Evolutionary conservation across 1,284 basidiomycete genomes (phyloP).

Genomic region (Fereydounia khargensis): DNA sequence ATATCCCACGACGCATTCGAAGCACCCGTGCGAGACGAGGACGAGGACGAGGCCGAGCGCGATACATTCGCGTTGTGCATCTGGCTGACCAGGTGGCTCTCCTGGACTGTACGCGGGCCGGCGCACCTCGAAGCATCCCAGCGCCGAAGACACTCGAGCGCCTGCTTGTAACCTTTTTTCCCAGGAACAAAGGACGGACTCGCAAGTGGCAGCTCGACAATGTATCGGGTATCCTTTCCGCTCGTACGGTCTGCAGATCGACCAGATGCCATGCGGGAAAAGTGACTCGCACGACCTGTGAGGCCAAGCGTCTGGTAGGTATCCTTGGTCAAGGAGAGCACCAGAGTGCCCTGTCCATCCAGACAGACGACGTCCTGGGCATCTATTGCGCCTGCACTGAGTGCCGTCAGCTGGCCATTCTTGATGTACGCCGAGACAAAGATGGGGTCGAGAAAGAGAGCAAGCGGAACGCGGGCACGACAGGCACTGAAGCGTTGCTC

Average conservation of each 20-base stretch:
- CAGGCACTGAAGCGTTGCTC: too few species aligned
- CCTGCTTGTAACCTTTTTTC: slow-evolving; percentile 47
- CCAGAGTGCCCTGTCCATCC: slow-evolving; percentile 48
- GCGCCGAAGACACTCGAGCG: slow-evolving; percentile 19
- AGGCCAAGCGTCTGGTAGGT: slow-evolving; percentile 54
- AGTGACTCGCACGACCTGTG: slow-evolving; percentile 44
- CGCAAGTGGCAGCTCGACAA: slow-evolving; percentile 42
- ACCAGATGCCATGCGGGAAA: slow-evolving; percentile 39
- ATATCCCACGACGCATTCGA: slow-evolving; percentile 29
- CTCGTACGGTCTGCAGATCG: slow-evolving; percentile 45
- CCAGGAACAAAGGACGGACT: slow-evolving; percentile 49
- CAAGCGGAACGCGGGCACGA: slow-evolving; percentile 31
- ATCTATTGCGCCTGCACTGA: slow-evolving; percentile 28
- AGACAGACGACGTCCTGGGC: slow-evolving; percentile 45
- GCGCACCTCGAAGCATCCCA: slow-evolving; percentile 37
- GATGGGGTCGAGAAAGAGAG: slow-evolving; percentile 44
- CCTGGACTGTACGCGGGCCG: slow-evolving; percentile 1
- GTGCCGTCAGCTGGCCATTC: slow-evolving; percentile 35
- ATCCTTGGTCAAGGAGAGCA: slow-evolving; percentile 49
- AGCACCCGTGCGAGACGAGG: neutral
- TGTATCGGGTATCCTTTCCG: slow-evolving; percentile 40
- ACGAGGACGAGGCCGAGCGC: neutral
- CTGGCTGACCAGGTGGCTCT: slow-evolving; percentile 11
- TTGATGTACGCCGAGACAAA: slow-evolving; percentile 47
- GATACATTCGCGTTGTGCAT: neutral